Conservation (phyloP, 2,329 filamentous ascomycete species). For the Beauveria pseudobassiana region DNA sequence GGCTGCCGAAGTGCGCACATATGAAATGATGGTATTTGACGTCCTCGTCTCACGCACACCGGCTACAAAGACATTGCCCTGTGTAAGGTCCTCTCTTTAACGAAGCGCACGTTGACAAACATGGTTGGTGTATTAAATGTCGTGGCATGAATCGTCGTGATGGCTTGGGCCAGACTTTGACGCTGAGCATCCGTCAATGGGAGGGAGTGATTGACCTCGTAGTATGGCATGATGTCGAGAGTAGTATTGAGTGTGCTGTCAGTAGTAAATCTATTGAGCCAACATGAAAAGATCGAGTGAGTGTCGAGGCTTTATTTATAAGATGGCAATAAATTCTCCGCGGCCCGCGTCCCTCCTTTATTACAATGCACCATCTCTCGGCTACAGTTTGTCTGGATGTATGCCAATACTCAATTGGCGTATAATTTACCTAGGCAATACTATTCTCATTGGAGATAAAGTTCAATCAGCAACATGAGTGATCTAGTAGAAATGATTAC, state of each 20-base stretch:
- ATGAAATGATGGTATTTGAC: not conserved
- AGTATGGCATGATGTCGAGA: not conserved
- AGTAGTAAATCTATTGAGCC: not conserved
- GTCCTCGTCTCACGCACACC: not conserved
- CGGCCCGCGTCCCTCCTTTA: no score
- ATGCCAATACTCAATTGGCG: no score
- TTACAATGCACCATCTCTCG: no score
- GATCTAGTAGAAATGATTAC: no score
- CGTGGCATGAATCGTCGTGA: not conserved
- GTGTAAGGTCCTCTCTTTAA: not conserved
- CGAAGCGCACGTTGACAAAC: conserved; percentile 5
- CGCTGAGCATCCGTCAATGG: not conserved
- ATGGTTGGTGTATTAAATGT: conserved; percentile 5
- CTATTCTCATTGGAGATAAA: no score
- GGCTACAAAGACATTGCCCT: not conserved
- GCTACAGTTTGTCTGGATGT: no score
- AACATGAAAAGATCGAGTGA: no score
- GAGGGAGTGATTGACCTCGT: conserved; percentile 1
- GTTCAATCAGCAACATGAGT: no score
- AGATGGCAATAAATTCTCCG: no score
- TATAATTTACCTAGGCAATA: no score
- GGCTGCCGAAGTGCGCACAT: not conserved
- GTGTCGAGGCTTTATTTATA: no score
- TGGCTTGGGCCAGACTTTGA: not conserved
- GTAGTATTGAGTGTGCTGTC: no score